Evolutionary conservation across 495 filamentous ascomycete species (phyloP), one percentile per base, ranked within the genome.

Genomic region (Darksidea phi): DNA sequence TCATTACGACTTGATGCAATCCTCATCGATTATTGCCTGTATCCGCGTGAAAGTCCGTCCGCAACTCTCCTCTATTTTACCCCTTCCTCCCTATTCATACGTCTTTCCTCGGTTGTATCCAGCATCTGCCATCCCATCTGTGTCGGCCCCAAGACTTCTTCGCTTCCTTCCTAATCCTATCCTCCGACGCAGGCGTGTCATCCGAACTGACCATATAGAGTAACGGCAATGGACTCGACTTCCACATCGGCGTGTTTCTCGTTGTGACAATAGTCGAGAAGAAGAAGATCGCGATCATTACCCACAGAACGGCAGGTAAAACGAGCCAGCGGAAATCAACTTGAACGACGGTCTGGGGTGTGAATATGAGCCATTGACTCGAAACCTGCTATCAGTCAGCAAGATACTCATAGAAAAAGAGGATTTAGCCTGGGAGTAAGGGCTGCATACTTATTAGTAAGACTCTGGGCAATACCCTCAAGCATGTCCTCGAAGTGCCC

Each of bases 141-240:
- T 37, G 24, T 17, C 49, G 8, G 23, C 49, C 11, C 18, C 24
- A 53, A 17, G 4, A 34, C 49, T 53, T 25, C 28, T 17, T 37
- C 49, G 49, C 49, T 8, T 53, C 24, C n/a, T 32, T 53, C n/a
- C 32, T 37, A 37, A 53, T 17, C 49, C 10, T 37, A 3, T 32
- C 15, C 11, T 32, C 25, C 7, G n/a, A 32, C 32, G 2, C 24
- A 24, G 36, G 2, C 4, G 23, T 10, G 6, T 8, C 18, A 6
- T 37, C n/a, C 17, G 32, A 2, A 32, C n/a, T 13, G 23, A 53
- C 36, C 49, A n/a, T n/a, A 32, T 53, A 25, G 23, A 53, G 24
- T n/a, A 53, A n/a, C 24, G 49, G 49, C 49, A 32, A n/a, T 3
- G 28, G 24, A 53, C 49, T 53, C 24, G 49, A 53, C 21, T 53